Percentiles rank a stretch among this genome's conserved stretches.
Conservation (phyloP, 371 early-diverging fungal species). For the Amoeboradix gromovi region DNA sequence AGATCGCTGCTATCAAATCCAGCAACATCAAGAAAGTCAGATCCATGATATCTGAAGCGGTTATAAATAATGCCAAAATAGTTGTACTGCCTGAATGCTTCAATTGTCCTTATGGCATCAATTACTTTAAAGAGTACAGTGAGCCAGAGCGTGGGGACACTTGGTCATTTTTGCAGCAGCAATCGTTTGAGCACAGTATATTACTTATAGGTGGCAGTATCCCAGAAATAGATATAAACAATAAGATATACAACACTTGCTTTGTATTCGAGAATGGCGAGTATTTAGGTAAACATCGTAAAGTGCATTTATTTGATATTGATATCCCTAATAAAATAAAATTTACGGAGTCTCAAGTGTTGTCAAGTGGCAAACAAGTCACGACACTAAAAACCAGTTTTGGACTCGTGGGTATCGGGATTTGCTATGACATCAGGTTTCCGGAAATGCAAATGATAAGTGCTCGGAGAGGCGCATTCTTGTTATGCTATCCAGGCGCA, state of each 20-base stretch:
- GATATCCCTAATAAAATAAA: constrained; percentile 65
- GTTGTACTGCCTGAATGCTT: constrained; percentile 87
- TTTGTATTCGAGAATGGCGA: constrained; percentile 53
- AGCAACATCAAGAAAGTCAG: constrained; percentile 46
- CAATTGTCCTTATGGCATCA: constrained; percentile 76
- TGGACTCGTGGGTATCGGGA: constrained; percentile 64
- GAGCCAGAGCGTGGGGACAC: constrained; percentile 32
- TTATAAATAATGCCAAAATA: constrained; percentile 37
- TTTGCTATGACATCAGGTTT: constrained; percentile 86
- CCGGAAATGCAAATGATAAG: constrained; percentile 81
- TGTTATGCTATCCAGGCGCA: constrained; percentile 82
- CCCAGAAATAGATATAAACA: constrained; percentile 29
- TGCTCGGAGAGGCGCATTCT: constrained; percentile 28
- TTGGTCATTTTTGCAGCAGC: constrained; percentile 26
- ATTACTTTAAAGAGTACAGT: constrained; percentile 33
- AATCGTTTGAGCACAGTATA: not conserved
- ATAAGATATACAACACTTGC: constrained; percentile 56
- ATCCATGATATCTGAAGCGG: constrained; percentile 43
- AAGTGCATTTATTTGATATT: constrained; percentile 84
- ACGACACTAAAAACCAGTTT: constrained; percentile 53
- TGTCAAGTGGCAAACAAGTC: constrained; percentile 36
- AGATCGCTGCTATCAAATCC: constrained; percentile 34
- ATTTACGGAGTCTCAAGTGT: constrained; percentile 63
- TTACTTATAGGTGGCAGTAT: constrained; percentile 40
- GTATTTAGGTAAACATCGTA: constrained; percentile 26